Evolutionary conservation across 495 filamentous ascomycete species (phyloP).

Genomic region (Daldinia loculata): DNA sequence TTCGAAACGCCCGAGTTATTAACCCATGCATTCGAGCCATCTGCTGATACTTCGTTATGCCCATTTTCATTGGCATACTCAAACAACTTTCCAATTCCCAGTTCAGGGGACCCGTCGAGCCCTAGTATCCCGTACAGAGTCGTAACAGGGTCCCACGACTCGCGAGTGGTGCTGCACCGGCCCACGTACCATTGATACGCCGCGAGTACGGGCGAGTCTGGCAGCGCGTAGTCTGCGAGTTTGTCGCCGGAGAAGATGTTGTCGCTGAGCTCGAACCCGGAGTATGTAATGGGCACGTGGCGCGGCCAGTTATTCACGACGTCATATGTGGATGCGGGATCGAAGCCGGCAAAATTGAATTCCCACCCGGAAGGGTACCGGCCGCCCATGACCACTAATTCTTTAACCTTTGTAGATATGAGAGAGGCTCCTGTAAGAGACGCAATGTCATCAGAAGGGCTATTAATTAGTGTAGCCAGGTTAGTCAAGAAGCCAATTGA

Average conservation of each 20-base stretch:
- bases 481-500: slow-evolving; percentile 57
- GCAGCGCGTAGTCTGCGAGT: slow-evolving; percentile 46
- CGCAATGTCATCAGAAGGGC: slow-evolving; percentile 48
- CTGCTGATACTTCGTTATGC: slow-evolving; percentile 42
- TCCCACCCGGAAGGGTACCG: slow-evolving; percentile 53
- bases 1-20: slow-evolving; percentile 41
- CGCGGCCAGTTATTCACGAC: slow-evolving; percentile 55
- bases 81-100: slow-evolving; percentile 32
- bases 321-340: slow-evolving; percentile 45
- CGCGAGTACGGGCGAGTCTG: slow-evolving; percentile 49
- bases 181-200: slow-evolving; percentile 50
- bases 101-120: slow-evolving; percentile 45
- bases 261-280: slow-evolving; percentile 50
- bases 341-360: slow-evolving; percentile 55
- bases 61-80: slow-evolving; percentile 41
- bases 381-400: slow-evolving; percentile 60
- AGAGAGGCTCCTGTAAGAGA: slow-evolving; percentile 49
- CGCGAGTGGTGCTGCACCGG: slow-evolving; percentile 33
- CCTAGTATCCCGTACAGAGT: slow-evolving; percentile 55
- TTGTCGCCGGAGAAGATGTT: slow-evolving; percentile 48
- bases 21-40: slow-evolving; percentile 52
- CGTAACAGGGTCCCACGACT: slow-evolving; percentile 58
- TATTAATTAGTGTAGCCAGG: slow-evolving; percentile 53
- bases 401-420: slow-evolving; percentile 51
- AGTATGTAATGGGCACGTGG: slow-evolving; percentile 42